phyloP scores from a whole-genome alignment of 2,329 filamentous ascomycete species.

The Cordyceps javanica region DNA sequence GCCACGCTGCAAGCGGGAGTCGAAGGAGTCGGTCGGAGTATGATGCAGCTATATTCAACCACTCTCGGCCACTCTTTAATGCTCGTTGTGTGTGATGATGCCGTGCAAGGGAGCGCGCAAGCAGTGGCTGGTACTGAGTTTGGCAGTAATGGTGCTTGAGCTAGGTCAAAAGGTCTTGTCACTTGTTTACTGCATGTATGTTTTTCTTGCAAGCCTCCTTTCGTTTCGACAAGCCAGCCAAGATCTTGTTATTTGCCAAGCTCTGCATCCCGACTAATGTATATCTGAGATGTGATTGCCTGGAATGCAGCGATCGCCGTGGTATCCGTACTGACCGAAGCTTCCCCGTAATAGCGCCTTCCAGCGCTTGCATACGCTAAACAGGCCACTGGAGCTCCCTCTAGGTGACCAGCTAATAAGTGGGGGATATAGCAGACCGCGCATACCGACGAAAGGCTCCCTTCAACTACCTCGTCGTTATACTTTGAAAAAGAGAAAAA shows the following conservation, averaged over 20 bases:
- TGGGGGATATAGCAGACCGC: no score
- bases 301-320: not conserved
- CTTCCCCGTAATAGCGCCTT: not conserved
- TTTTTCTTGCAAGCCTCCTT: not conserved
- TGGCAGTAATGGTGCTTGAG: not conserved
- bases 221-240: not conserved
- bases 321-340: not conserved
- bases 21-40: not conserved
- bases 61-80: not conserved
- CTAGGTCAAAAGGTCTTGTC: no score
- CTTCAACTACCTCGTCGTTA: no score
- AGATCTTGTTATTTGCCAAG: not conserved
- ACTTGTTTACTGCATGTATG: not conserved
- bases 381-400: not conserved
- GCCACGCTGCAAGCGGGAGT: not conserved
- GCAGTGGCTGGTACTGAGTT: no score
- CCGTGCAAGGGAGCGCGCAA: not conserved
- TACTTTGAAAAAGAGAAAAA: no score
- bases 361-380: slow-evolving; percentile 1
- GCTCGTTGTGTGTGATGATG: not conserved
- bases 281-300: not conserved
- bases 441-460: no score
- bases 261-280: not conserved
- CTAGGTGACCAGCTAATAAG: not conserved
- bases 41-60: not conserved